Evolutionary conservation across 176 grass and related monocot genomes (phyloP), one percentile per base, ranked within the genome.

Genomic region (Triticum monococcum): DNA sequence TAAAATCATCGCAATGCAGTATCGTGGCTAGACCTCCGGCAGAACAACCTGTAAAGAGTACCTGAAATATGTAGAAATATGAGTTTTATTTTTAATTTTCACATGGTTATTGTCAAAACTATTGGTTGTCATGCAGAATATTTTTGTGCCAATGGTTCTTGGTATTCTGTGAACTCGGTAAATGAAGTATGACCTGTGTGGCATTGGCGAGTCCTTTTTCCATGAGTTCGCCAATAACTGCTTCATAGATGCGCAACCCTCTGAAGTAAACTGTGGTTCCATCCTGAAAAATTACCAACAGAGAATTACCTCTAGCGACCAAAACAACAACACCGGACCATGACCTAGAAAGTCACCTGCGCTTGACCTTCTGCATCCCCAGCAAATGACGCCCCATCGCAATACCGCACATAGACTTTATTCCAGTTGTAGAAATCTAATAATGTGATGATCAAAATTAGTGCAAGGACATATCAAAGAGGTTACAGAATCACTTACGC

Each of bases 1-100:
- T 41, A 64, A 95, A 97, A 82, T 97, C 85, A 73, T 95, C 80
- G 81, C 95, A 97, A 72, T 97, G 92, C 45, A 95, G 76, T 11
- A 91, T 72, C 3, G 92, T 83, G 37, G 92, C 89, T 71, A 93
- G 89, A 70, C 89, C 87, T 72, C 95, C 92, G 81, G 95, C 95
- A 89, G 95, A 97, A 23, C 95, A 95, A 31, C 95, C 92, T 36
- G 89, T 78, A 61, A 97, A 89, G 38, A 97, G 79, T 5, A 92
- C 91, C 95, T 97, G 81, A 41, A 91, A 60, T 57, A 2, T 59
- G 79, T 35, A 31, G 24, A 84, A 81, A 61, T 69, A 24, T 48
- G 5, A 81, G 26, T 52, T 65, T 69, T 1, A 5, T 66, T 66
- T 66, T 25, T 8, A 13, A 35, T 68, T 28, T 62, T 12, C 28